Base-by-base conservation (phyloP, 2,329 filamentous ascomycete genomes). In the Chaetomium olivaceum region DNA sequence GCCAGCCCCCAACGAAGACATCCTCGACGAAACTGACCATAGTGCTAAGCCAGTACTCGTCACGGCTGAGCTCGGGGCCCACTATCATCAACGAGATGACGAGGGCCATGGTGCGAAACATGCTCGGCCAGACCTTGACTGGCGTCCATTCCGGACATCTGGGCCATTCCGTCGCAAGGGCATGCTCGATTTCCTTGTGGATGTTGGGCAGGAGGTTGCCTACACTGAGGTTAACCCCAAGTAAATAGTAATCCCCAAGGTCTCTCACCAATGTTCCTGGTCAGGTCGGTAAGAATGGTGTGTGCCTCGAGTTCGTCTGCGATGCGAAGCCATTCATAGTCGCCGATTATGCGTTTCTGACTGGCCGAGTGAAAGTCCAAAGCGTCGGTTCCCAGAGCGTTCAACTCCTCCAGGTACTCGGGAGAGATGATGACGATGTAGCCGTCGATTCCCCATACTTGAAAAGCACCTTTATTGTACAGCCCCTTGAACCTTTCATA, bases 71-170 rank as follows among this genome's bases (percentile, higher is more conserved):
- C 48, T 51, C 48, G 3, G 48, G 48, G 48, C 48, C 48, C 48
- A 51, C 48, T 21, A 51, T 51, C 48, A 51, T 51, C 21, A 51
- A 19, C 48, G 48, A 51, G 48, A 51, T 51, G 48, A 51, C 48
- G 11, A 51, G 48, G 21, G 48, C 48, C 48, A 51, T 51, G 48
- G 48, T 51, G 48, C 48, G 48, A 16, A 51, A 51, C 48, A 51
- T 51, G 48, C n/a, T 51, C 48, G 48, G 48, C 48, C 48, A 51
- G 21, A 51, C 48, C 48, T 51, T 51, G 48, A 51, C 48, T 12
- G 48, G 48, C 8, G 21, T 51, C 48, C 48, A 51, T 51, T 51
- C 21, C 14, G 48, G 48, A 8, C 48, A 51, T 7, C 25, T 27
- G 11, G 48, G 48, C 48, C 48, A 51, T 14, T 51, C 48, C n/a